phyloP scores from a whole-genome alignment of 352 stramenopile species.

The Phytophthora pinifolia region DNA sequence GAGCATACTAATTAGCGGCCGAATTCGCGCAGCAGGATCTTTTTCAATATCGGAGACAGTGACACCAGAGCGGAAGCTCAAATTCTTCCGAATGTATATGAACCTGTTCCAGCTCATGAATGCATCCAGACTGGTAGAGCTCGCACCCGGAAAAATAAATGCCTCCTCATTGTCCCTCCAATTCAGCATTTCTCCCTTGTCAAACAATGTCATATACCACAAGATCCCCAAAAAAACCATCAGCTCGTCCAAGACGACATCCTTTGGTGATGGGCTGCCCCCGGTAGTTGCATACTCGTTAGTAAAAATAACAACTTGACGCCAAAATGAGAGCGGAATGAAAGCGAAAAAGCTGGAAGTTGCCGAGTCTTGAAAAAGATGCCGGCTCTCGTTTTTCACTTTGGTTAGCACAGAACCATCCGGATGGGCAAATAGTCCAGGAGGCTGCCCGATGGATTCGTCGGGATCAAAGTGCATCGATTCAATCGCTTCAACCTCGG shows the following conservation, averaged over 20 bases:
- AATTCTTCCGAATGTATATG: no score
- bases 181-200: background rate
- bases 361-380: background rate
- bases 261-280: background rate
- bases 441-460: background rate
- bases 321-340: slow-evolving; percentile 8
- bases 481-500: slow-evolving; percentile 12
- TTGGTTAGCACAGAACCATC: background rate
- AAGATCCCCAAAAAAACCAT: background rate
- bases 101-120: no score
- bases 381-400: background rate
- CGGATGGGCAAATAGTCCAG: slow-evolving; percentile 1
- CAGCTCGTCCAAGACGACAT: slow-evolving; percentile 14
- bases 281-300: background rate
- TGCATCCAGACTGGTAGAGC: no score
- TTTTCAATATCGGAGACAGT: background rate
- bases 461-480: slow-evolving; percentile 4
- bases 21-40: slow-evolving; percentile 13
- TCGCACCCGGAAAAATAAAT: no score
- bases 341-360: slow-evolving; percentile 2
- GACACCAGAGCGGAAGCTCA: background rate
- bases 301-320: slow-evolving; percentile 1
- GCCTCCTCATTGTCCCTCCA: no score
- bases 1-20: slow-evolving; percentile 20
- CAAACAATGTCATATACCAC: background rate